phyloP scores from a whole-genome alignment of 192 early-diverging fungal genomes.

The Coemansia biformis region DNA sequence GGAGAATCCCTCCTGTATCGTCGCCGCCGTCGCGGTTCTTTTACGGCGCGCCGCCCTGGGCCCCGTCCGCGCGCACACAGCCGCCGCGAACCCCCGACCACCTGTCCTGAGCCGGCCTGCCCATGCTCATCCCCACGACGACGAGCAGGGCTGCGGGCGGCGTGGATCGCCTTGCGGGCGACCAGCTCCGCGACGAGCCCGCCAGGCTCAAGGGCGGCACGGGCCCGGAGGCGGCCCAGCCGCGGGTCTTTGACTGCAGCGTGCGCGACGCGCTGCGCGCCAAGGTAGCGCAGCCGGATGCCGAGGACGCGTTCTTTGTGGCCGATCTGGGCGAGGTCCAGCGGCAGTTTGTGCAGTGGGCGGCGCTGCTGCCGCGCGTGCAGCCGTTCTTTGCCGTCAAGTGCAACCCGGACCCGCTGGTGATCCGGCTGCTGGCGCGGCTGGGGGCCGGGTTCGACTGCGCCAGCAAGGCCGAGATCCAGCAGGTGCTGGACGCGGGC shows the following conservation, averaged over 20 bases:
- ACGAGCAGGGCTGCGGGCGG: too few species aligned
- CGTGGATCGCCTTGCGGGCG: too few species aligned
- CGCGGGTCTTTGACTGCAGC: constrained; percentile 19
- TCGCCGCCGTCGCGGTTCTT: constrained; percentile 26
- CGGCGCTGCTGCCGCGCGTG: constrained; percentile 76
- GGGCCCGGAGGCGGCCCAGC: constrained; percentile 2
- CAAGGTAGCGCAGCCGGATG: constrained; percentile 49
- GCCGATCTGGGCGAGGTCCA: constrained; percentile 88
- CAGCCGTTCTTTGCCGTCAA: constrained; percentile 98
- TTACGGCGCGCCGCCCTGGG: constrained; percentile 39
- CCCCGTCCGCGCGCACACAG: constrained; percentile 9
- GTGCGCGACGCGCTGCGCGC: constrained; percentile 28
- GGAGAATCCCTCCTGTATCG: constrained; percentile 17
- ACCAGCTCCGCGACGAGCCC: constrained; percentile 13
- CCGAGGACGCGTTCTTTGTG: constrained; percentile 92
- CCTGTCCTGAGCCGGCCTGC: too few species aligned
- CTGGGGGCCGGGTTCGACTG: constrained; percentile 95
- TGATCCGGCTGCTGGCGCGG: constrained; percentile 73
- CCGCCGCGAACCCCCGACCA: constrained; percentile 14
- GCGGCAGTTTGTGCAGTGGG: constrained; percentile 84
- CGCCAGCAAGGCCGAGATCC: constrained; percentile 91
- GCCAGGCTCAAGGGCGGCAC: constrained; percentile 16
- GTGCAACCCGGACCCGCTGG: constrained; percentile 87
- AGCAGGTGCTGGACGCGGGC: constrained; percentile 66
- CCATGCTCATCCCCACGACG: constrained; percentile 20